Evolutionary conservation across 768 basidiomycete species (phyloP).

Genomic region (Mycena albidolilacea): DNA sequence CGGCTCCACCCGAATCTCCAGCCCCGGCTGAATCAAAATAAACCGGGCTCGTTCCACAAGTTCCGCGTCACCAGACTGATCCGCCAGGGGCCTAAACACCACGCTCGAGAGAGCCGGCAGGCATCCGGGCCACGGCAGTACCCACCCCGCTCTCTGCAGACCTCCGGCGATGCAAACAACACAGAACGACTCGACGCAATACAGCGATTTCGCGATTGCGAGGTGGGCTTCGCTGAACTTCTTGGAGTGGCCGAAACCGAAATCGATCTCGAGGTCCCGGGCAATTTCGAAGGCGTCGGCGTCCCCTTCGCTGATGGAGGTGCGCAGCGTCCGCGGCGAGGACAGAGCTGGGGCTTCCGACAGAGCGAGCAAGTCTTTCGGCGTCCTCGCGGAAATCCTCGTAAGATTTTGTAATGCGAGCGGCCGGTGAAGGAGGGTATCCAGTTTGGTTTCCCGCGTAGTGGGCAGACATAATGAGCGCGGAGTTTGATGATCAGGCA

Average conservation of each 20-base stretch:
- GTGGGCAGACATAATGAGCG: no score
- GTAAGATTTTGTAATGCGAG: neutral
- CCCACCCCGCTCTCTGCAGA: neutral
- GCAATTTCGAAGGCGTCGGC: neutral
- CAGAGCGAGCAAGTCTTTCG: neutral
- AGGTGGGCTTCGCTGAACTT: neutral
- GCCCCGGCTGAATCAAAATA: neutral
- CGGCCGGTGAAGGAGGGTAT: neutral
- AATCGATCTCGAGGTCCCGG: neutral
- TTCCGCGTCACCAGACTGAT: no score
- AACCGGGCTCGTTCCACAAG: neutral
- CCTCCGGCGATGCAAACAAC: neutral
- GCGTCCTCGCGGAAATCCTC: neutral
- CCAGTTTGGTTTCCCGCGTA: no score
- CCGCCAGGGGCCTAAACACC: neutral
- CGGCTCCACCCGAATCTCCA: neutral
- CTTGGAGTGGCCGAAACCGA: no score
- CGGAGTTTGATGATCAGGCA: no score
- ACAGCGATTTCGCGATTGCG: neutral
- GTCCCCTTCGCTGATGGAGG: neutral
- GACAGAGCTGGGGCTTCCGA: neutral
- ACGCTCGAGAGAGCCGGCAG: neutral
- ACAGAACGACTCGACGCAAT: neutral
- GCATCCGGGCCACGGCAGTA: neutral
- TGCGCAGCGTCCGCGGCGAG: neutral